Percentiles rank a stretch among this genome's conserved stretches.
Evolutionary conservation across 768 basidiomycete species (phyloP).

Genomic region (Termitomyces sp.): DNA sequence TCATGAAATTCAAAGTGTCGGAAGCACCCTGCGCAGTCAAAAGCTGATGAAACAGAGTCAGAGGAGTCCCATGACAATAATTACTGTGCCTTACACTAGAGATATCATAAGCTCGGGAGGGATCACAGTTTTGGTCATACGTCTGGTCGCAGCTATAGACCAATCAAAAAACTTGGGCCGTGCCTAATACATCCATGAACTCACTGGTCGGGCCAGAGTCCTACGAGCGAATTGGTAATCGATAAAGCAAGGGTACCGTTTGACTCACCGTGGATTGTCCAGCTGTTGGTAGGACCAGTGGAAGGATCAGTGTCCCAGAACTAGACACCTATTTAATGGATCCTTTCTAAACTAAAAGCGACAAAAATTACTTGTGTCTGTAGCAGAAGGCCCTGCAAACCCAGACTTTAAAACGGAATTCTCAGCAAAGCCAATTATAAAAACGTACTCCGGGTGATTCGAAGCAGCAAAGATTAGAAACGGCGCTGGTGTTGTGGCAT

Average conservation of each 20-base stretch:
- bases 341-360: neutral
- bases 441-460: conserved; percentile 59
- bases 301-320: conserved; percentile 71
- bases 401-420: neutral
- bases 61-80: neutral
- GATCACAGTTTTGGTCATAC: conserved; percentile 33
- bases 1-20: conserved; percentile 59
- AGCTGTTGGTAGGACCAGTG: conserved; percentile 62
- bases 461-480: conserved; percentile 57
- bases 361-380: conserved; percentile 38
- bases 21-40: conserved; percentile 54
- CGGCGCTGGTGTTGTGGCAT: conserved; percentile 48
- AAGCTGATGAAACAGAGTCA: conserved; percentile 41
- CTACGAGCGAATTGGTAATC: conserved; percentile 35
- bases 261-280: conserved; percentile 71
- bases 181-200: neutral
- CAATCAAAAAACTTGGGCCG: neutral
- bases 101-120: conserved; percentile 34
- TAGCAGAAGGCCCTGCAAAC: conserved; percentile 53
- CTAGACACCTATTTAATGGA: conserved; percentile 26
- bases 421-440: neutral
- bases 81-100: conserved; percentile 20
- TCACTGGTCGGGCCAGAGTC: conserved; percentile 16
- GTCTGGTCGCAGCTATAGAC: conserved; percentile 49
- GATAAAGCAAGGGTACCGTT: neutral